Percentiles rank a stretch among this genome's conserved stretches.
phyloP scores from a whole-genome alignment of 2,329 filamentous ascomycete genomes.

The Neospermospora avenae region DNA sequence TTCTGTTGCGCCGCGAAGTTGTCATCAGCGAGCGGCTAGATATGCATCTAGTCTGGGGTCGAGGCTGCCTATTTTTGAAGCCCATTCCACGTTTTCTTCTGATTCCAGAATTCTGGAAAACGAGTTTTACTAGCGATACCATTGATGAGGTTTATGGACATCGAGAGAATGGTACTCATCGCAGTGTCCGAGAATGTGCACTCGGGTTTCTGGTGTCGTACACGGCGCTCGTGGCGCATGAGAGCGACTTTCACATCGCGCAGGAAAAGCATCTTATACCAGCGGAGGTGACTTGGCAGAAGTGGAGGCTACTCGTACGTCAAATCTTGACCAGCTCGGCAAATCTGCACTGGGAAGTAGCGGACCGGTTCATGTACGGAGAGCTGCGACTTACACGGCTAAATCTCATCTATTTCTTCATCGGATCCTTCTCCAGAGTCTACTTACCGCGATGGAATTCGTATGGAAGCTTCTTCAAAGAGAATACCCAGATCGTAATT shows the following conservation, averaged over 20 bases:
- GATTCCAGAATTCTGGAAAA: slow-evolving; percentile 27
- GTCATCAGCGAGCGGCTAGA: slow-evolving; percentile 34
- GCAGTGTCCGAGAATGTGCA: slow-evolving; percentile 5
- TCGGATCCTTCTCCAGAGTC: background rate
- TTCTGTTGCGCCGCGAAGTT: slow-evolving; percentile 31
- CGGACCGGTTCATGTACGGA: slow-evolving; percentile 15
- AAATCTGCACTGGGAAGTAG: slow-evolving; percentile 13
- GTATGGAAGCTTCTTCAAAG: background rate
- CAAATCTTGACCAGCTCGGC: slow-evolving; percentile 10
- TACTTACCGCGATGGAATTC: background rate
- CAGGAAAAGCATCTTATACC: slow-evolving; percentile 16
- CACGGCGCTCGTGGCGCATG: slow-evolving; percentile 17
- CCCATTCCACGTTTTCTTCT: slow-evolving; percentile 32
- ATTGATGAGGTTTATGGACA: background rate
- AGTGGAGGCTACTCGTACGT: background rate
- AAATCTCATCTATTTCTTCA: slow-evolving; percentile 8
- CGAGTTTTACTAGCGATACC: background rate
- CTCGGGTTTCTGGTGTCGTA: slow-evolving; percentile 25
- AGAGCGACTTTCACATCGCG: slow-evolving; percentile 24
- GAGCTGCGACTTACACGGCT: slow-evolving; percentile 18
- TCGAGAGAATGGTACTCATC: background rate
- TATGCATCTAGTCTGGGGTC: slow-evolving; percentile 35
- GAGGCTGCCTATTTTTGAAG: slow-evolving; percentile 33
- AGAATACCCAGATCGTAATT: background rate
- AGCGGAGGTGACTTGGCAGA: slow-evolving; percentile 2